Conservation (phyloP, 2,329 filamentous ascomycete species). For the Claviceps pusilla region DNA sequence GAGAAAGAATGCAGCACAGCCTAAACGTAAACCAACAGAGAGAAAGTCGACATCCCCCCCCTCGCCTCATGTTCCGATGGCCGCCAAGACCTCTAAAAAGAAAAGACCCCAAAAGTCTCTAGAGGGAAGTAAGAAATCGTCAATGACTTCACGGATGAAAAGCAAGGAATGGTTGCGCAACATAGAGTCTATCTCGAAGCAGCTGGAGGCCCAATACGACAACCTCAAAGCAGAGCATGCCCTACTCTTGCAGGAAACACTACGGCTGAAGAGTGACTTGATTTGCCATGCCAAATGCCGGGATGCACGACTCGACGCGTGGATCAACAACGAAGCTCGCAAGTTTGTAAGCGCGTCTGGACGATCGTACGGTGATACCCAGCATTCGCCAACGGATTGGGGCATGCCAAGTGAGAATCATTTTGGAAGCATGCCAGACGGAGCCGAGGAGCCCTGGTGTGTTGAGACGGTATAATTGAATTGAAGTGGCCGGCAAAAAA, state of each 20-base stretch:
- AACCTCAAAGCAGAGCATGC: neutral
- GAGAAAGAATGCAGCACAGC: neutral
- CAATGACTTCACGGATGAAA: neutral
- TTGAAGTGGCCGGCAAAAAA: neutral
- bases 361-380: neutral
- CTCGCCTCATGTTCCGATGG: neutral
- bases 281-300: neutral
- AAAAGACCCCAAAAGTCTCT: neutral
- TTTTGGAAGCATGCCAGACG: neutral
- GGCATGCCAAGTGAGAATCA: neutral
- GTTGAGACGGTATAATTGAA: neutral
- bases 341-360: neutral
- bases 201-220: neutral
- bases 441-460: neutral
- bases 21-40: neutral
- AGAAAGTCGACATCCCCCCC: neutral
- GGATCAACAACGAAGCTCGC: conserved; percentile 1
- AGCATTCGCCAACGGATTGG: neutral
- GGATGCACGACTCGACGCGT: neutral
- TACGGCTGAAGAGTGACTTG: neutral
- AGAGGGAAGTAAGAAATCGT: neutral
- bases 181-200: neutral
- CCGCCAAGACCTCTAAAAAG: neutral
- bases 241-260: neutral
- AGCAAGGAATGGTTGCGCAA: conserved; percentile 1